phyloP scores from a whole-genome alignment of 768 basidiomycete species.

The Crucibulum laeve region DNA sequence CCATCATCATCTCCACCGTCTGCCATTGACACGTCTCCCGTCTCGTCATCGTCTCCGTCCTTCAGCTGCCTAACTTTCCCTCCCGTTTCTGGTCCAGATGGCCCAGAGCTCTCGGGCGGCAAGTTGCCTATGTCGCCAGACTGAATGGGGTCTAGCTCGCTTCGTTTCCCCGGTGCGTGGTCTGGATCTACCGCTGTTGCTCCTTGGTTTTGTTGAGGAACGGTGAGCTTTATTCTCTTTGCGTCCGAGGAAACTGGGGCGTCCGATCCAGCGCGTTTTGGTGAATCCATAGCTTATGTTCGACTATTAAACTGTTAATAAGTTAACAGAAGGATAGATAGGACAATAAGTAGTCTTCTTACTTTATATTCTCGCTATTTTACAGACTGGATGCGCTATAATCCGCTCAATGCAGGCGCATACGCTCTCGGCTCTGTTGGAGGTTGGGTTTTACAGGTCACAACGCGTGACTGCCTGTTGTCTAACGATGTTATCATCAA shows the following conservation, averaged over 20 bases:
- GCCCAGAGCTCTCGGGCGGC: conserved; percentile 30
- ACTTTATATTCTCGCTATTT: too few species aligned
- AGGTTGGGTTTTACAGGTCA: too few species aligned
- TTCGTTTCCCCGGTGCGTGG: conserved; percentile 77
- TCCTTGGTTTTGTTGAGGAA: conserved; percentile 54
- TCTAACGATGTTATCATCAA: too few species aligned
- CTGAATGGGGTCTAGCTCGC: conserved; percentile 81
- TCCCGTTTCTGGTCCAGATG: conserved; percentile 37
- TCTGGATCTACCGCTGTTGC: conserved; percentile 75
- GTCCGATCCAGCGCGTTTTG: conserved; percentile 61
- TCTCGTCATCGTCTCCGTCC: conserved; percentile 63
- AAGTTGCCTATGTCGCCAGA: conserved; percentile 80
- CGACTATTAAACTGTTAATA: background rate
- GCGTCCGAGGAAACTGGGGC: conserved; percentile 46
- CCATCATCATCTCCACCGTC: conserved; percentile 73
- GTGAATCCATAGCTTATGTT: conserved; percentile 46
- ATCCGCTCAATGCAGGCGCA: too few species aligned
- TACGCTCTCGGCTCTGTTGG: too few species aligned
- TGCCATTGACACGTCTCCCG: conserved; percentile 77
- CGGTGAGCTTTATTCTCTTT: conserved; percentile 56
- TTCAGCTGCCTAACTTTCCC: conserved; percentile 38
- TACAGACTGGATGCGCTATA: too few species aligned
- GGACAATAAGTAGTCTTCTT: too few species aligned
- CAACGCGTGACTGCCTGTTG: too few species aligned
- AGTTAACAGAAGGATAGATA: background rate